Percentiles rank a stretch among this genome's conserved stretches.
These are phyloP conservation scores for Prunus yedoensis DNA, from an alignment of 331 rosid species.

Conservation along the genomic window DNA sequence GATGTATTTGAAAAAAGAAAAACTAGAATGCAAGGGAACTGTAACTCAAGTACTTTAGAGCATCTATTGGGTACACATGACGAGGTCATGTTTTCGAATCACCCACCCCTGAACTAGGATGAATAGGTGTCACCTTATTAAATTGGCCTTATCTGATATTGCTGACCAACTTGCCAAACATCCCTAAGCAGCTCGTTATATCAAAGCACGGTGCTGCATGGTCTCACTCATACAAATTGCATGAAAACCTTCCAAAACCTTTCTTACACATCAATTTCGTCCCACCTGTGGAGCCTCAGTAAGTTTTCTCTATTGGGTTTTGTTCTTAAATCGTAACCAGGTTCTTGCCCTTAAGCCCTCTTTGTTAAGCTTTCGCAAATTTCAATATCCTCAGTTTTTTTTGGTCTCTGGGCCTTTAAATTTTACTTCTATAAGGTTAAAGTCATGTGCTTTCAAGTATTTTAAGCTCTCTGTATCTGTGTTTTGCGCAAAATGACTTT, in stretches of 20 bases:
- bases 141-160: neutral
- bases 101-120: too few species aligned
- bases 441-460: neutral
- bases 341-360: constrained; percentile 12
- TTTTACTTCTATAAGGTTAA: neutral
- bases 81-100: too few species aligned
- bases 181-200: neutral
- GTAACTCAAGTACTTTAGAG: too few species aligned
- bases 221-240: neutral
- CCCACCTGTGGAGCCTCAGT: neutral
- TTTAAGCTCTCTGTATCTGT: neutral
- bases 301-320: neutral
- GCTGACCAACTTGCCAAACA: neutral
- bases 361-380: neutral
- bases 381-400: neutral
- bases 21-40: too few species aligned
- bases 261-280: neutral
- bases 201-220: neutral
- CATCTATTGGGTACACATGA: too few species aligned
- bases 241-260: neutral
- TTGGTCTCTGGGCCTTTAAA: neutral
- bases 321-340: neutral
- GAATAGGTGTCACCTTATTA: neutral
- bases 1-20: too few species aligned
- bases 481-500: neutral